Conservation (phyloP, 2,329 filamentous ascomycete species). For the Penicillium sp. region DNA sequence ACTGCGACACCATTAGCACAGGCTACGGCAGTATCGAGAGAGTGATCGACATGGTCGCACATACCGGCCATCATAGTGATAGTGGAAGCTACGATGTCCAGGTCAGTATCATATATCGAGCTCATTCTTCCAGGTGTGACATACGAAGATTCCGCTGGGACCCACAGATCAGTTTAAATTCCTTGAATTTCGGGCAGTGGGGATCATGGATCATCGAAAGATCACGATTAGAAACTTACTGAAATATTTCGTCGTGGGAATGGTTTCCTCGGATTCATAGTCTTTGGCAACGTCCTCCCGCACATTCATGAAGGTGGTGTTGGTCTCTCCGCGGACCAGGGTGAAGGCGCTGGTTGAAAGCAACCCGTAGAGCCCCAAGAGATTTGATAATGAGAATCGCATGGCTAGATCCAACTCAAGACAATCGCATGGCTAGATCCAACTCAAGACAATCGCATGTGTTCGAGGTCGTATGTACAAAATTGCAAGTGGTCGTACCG, state of each 20-base stretch:
- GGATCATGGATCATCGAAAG: background rate
- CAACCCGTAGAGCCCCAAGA: conserved; percentile 21
- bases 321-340: conserved; percentile 9
- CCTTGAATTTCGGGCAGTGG: background rate
- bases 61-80: conserved; percentile 55
- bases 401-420: conserved; percentile 13
- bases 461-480: background rate
- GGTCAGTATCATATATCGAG: background rate
- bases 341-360: conserved; percentile 13
- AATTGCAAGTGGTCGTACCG: background rate
- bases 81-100: conserved; percentile 45
- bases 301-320: conserved; percentile 45
- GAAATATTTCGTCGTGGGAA: conserved; percentile 51
- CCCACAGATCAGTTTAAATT: conserved; percentile 5
- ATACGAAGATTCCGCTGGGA: conserved; percentile 46
- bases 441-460: background rate
- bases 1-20: conserved; percentile 26
- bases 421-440: conserved; percentile 3
- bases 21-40: background rate
- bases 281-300: conserved; percentile 40
- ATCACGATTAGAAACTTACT: conserved; percentile 33
- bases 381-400: conserved; percentile 16
- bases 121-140: conserved; percentile 11
- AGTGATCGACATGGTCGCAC: background rate
- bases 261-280: conserved; percentile 39